Base-by-base conservation (phyloP, 805 yeast species). In the Ogataea populi-albae region DNA sequence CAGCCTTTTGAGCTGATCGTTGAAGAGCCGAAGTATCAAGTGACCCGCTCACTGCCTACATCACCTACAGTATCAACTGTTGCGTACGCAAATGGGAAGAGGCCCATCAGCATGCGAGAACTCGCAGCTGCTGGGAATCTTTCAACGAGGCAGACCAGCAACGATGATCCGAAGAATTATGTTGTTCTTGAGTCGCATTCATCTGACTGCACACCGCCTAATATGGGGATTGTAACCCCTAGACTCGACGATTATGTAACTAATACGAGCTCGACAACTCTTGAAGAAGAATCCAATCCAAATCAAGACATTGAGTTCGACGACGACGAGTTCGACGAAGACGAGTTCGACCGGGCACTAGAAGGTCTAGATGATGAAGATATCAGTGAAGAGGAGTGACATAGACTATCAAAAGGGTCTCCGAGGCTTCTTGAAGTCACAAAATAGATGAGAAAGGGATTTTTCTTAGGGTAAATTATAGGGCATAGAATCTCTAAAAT, bases 301-400 rank as follows among this genome's bases (percentile, higher is more conserved):
- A 25, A 15, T 28, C 23, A 15, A 51, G 41, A 17, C 41, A 34
- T 5, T 33, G 16, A 12, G 43, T 38, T 25, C n/a, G 40, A 32
- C 8, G 51, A 39, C 15, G 24, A 31, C 11, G 52, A 43, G 5
- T 45, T 45, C 14, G 55, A 50, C 30, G 51, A 52, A 11, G 59
- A n/a, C n/a, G n/a, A 49, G 26, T 47, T 53, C 21, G 55, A 53
- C 25, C 45, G 46, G 21, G 56, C 54, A 8, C 38, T 51, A 23
- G 52, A 43, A 19, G 46, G 39, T n/a, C 35, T 46, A 15, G 50
- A 43, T 12, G 48, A 44, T 14, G 52, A 51, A 17, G 55, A 49
- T n/a, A 49, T 47, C 40, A 54, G 57, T 36, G 60, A 55, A 35
- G 60, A 55, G 32, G 60, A 55, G 34, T 55, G 31, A 37, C 10